Conservation (phyloP, 1,284 basidiomycete genomes). For the Phellopilus nigrolimitatus region DNA sequence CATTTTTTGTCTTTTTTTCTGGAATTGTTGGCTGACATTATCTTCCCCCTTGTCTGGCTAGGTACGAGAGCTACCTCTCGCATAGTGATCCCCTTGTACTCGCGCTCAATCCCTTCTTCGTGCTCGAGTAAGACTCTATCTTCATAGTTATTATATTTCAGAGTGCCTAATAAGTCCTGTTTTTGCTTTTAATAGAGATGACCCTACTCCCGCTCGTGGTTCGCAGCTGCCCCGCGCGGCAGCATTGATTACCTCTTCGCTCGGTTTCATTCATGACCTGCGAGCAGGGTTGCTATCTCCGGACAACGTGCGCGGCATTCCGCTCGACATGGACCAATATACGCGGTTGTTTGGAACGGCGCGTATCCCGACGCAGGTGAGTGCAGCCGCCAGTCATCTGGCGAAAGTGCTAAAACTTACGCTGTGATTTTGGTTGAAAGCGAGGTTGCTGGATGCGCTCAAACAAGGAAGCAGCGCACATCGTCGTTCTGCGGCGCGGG, state of each 20-base stretch:
- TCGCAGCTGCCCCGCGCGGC: slow-evolving; percentile 90
- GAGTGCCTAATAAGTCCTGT: slow-evolving; percentile 48
- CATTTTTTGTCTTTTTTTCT: neutral
- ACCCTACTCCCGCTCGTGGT: slow-evolving; percentile 86
- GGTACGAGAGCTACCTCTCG: slow-evolving; percentile 90
- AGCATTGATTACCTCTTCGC: slow-evolving; percentile 82
- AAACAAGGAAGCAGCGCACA: slow-evolving; percentile 45
- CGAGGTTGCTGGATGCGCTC: slow-evolving; percentile 76
- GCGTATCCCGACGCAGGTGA: slow-evolving; percentile 86
- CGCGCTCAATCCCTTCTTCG: slow-evolving; percentile 94
- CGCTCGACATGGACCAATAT: slow-evolving; percentile 96
- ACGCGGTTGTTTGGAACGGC: slow-evolving; percentile 88
- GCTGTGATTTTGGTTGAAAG: slow-evolving; percentile 38
- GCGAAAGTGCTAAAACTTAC: slow-evolving; percentile 75
- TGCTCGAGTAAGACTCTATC: slow-evolving; percentile 73
- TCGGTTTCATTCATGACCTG: slow-evolving; percentile 94
- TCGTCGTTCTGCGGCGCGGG: slow-evolving; percentile 85
- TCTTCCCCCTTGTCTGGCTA: slow-evolving; percentile 42
- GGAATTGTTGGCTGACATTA: neutral
- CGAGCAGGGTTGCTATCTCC: slow-evolving; percentile 79
- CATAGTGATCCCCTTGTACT: slow-evolving; percentile 93
- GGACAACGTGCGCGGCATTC: slow-evolving; percentile 73
- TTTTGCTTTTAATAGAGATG: slow-evolving; percentile 68
- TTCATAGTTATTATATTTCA: slow-evolving; percentile 43
- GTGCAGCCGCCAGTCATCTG: slow-evolving; percentile 76